Base-by-base conservation (phyloP, 2,329 filamentous ascomycete species). In the Neopestalotiopsis rosae region DNA sequence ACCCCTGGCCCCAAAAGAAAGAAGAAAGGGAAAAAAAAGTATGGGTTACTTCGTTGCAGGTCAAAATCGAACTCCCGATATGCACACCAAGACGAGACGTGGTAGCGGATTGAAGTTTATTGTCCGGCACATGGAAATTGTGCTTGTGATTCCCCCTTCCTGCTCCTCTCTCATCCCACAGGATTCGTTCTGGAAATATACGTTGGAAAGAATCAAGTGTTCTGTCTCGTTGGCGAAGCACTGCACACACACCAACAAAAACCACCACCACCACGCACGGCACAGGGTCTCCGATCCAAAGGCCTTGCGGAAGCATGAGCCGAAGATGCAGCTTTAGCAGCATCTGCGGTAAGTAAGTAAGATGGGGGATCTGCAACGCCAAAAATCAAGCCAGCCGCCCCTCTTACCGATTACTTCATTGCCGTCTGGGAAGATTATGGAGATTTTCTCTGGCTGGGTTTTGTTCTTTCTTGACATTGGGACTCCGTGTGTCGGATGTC, bases 351-450 rank as follows among this genome's bases (percentile, higher is more conserved):
- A 30, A n/a, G 59, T 52, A 52, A 52, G 45, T 17, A 52, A 52
- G 45, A 52, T 52, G 61, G 61, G 59, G 61, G 61, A 64, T 64
- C 61, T 45, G 20, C 61, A 64, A 49, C 61, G 61, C 61, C 61
- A 64, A 42, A 38, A 38, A 52, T 6, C 45, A 14, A 38, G 20
- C 34, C 59, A n/a, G 57, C 57, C 24, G 24, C 24, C 24, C 24
- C 57, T 24, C 57, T 59, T 24, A 9, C 57, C 24, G 24, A 62
- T 24, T 32, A 14, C 59, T 32, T 62, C 59, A 62, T 38, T 38
- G 34, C 34, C 34, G 34, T 38, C 34, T 38, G 34, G 34, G 34
- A 38, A 10, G 24, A 28, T 28, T 28, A 38, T 38, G 34, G 34
- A 38, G 34, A 38, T 38, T 38, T 10, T 38, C 34, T 38, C 24